A percentile compares a stretch with the other conserved stretches of the same genome.
Conservation (phyloP, 108 stramenopile genomes). For the Chaetoceros tenuissimus region DNA sequence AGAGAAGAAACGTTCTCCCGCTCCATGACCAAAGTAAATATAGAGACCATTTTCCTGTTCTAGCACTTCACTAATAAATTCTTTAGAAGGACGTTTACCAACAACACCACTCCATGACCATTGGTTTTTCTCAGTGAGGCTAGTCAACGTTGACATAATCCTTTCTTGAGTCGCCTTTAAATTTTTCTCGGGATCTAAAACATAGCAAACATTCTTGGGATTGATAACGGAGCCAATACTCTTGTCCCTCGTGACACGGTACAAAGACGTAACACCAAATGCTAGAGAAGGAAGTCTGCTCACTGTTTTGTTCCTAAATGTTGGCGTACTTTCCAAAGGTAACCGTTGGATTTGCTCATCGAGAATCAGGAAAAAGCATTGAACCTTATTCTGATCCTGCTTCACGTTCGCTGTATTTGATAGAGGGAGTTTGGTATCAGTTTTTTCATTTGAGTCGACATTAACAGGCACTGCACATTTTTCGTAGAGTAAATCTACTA, state of each 20-base stretch:
- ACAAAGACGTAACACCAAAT: conserved; percentile 58
- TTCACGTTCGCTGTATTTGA: not conserved
- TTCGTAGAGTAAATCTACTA: conserved; percentile 40
- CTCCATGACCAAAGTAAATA: conserved; percentile 95
- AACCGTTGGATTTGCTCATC: conserved; percentile 91
- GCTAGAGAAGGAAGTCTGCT: conserved; percentile 84
- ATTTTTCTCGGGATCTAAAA: conserved; percentile 93
- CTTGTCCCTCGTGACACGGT: conserved; percentile 9
- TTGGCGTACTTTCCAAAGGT: conserved; percentile 89
- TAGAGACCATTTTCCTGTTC: conserved; percentile 55
- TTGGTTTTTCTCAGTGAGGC: conserved; percentile 18
- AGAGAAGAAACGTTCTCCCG: conserved; percentile 79
- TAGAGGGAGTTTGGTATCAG: no score
- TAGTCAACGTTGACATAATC: conserved; percentile 56
- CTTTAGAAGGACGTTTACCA: conserved; percentile 51
- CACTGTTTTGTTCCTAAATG: conserved; percentile 54
- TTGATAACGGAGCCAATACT: conserved; percentile 20
- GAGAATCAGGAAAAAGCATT: conserved; percentile 67
- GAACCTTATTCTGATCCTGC: no score
- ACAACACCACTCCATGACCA: conserved; percentile 74
- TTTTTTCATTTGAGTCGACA: conserved; percentile 22
- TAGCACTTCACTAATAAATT: conserved; percentile 42
- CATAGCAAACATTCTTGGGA: conserved; percentile 50
- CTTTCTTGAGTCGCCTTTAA: conserved; percentile 64
- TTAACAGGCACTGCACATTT: no score